Evolutionary conservation across 257 asterid genomes (phyloP), one percentile per base, ranked within the genome.

Genomic region (Solanum neorickii): DNA sequence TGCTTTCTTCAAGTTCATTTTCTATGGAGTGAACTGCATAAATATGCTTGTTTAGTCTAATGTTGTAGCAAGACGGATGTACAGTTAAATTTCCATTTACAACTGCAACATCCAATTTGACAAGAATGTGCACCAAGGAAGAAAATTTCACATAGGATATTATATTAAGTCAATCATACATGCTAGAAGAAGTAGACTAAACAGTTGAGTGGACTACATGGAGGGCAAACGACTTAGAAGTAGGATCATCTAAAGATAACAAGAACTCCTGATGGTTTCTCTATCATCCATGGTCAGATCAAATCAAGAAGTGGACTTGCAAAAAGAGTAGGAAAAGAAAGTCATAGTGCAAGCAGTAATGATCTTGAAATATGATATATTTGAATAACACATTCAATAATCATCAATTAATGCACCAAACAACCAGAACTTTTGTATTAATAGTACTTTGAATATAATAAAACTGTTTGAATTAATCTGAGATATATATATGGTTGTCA

Each of bases 21-120:
- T 93, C 95, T 75, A 94, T 94, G 72, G 96, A 88, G 89, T 94
- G 98, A 82, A 94, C 98, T 94, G 96, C 87, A 88, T 84, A 85
- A 84, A 16, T 80, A 80, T 10, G 29, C 3, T 80, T 80, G 16
- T 80, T 80, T 80, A 80, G 85, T 80, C 68, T 80, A 80, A 29
- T 80, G n/a, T 80, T 46, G 44, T 80, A 29, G 18, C 37, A 80
- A 80, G 85, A 80, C 21, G 85, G 68, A 80, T 80, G 68, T 47
- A 27, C 41, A 80, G 27, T 80, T 16, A 27, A 16, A 39, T 47
- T 80, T 47, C 27, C 68, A 80, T 47, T 80, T 27, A 80, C 65
- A 46, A 47, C 85, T 29, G 18, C 68, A 46, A 27, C 25, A 6
- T 27, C 27, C 85, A 47, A 10, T 25, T 78, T 27, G 41, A 78